These are phyloP conservation scores for Cladosporium colombiae DNA, from an alignment of 2,329 filamentous ascomycete species.

Conservation along the genomic window DNA sequence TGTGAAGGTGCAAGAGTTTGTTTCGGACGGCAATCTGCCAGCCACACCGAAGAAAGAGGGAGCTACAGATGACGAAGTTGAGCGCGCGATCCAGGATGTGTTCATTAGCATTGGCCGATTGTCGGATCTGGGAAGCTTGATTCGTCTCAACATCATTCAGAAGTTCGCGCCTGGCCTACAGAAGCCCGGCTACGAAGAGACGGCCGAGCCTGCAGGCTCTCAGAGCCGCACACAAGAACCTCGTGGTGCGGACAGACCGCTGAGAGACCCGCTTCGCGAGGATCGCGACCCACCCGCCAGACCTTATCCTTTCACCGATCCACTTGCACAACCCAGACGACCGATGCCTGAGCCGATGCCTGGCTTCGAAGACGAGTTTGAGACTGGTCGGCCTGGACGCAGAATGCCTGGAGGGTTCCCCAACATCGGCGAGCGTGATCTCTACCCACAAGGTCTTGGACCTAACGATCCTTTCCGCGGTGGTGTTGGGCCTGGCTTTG, in stretches of 20 bases:
- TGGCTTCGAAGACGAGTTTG: conserved; percentile 89
- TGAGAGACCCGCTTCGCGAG: conserved; percentile 53
- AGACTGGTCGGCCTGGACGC: conserved; percentile 70
- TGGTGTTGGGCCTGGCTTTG: conserved; percentile 56
- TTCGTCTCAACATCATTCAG: conserved; percentile 81
- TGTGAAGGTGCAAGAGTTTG: conserved; percentile 70
- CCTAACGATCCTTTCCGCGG: conserved; percentile 79
- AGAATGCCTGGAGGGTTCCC: conserved; percentile 38
- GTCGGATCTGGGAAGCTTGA: conserved; percentile 64
- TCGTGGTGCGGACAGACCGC: conserved; percentile 36
- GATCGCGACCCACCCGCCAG: conserved; percentile 59
- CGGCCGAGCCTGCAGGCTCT: conserved; percentile 28
- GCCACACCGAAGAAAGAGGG: conserved; percentile 40
- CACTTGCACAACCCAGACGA: conserved; percentile 62
- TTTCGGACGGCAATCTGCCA: conserved; percentile 64
- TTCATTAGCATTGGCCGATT: conserved; percentile 76
- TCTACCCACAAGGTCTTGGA: conserved; percentile 83
- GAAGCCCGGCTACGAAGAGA: conserved; percentile 76
- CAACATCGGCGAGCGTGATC: conserved; percentile 79
- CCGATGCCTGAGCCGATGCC: conserved; percentile 75
- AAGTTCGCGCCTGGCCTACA: conserved; percentile 75
- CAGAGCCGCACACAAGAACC: conserved; percentile 11
- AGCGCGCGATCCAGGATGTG: conserved; percentile 53
- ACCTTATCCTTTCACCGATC: conserved; percentile 61
- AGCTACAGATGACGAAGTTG: conserved; percentile 41